Conservation (phyloP, 108 stramenopile genomes). For the Aurantiochytrium sp. region DNA sequence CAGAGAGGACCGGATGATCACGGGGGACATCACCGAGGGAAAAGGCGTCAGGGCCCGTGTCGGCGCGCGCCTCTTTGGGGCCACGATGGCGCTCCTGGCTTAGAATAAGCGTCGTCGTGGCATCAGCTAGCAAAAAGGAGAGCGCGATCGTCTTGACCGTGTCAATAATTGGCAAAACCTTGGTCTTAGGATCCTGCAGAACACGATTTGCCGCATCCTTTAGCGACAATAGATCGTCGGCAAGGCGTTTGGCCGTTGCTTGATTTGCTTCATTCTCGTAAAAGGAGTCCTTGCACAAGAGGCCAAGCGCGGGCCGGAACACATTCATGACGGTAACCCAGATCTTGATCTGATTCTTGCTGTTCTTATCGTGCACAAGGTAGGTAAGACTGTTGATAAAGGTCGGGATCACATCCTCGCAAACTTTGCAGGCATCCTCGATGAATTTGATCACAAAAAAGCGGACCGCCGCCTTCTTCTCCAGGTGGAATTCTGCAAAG, state of each 20-base stretch:
- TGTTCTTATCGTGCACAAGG: neutral
- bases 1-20: neutral
- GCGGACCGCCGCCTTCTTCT: neutral
- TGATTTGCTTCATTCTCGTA: neutral
- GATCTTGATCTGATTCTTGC: neutral
- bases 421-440: neutral
- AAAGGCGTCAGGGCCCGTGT: neutral
- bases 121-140: neutral
- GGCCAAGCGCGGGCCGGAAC: neutral
- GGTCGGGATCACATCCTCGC: constrained; percentile 1
- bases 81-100: neutral
- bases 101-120: neutral
- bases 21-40: neutral
- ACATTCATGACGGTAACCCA: constrained; percentile 1
- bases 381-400: neutral
- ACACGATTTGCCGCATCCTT: neutral
- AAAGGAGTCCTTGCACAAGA: neutral
- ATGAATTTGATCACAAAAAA: neutral
- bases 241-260: neutral
- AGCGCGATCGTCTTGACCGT: neutral
- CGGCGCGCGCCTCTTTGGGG: neutral
- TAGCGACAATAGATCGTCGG: neutral
- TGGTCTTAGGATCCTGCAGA: neutral
- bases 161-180: neutral
- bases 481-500: neutral